Percentiles rank a stretch among this genome's conserved stretches.
These are phyloP conservation scores for Ascoidea rubescens DNA, from an alignment of 805 yeast species.

Conservation along the genomic window DNA sequence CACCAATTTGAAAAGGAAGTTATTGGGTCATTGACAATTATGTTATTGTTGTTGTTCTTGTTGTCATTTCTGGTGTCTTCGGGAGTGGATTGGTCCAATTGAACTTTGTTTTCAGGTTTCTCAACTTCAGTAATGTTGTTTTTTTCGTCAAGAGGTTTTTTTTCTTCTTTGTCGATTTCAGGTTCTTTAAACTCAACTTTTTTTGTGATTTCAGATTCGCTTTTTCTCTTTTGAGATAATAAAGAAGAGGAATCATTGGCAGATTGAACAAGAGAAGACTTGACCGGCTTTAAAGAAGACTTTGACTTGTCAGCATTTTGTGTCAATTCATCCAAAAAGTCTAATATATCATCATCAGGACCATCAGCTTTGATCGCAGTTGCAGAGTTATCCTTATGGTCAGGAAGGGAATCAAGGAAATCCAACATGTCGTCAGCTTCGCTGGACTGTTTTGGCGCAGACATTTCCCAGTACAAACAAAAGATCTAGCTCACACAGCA, in stretches of 20 bases:
- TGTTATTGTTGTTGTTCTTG: conserved; percentile 13
- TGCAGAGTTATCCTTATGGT: conserved; percentile 30
- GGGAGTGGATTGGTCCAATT: not conserved
- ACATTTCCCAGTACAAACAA: not conserved
- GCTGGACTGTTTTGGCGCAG: conserved; percentile 15
- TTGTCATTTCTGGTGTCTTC: conserved; percentile 9
- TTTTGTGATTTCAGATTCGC: not conserved
- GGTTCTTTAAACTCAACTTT: not conserved
- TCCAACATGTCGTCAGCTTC: conserved; percentile 69
- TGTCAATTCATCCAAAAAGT: conserved; percentile 52
- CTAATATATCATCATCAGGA: conserved; percentile 25
- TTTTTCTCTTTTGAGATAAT: not conserved
- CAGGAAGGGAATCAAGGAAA: conserved; percentile 70
- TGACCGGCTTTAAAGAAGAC: conserved; percentile 15
- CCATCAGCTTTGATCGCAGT: conserved; percentile 20
- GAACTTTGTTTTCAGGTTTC: not conserved
- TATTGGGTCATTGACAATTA: conserved; percentile 40
- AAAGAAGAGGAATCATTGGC: not conserved
- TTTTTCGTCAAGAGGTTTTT: conserved; percentile 14
- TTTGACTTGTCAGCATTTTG: conserved; percentile 34
- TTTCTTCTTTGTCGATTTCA: conserved; percentile 4
- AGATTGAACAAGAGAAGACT: not conserved
- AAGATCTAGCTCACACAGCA: no score
- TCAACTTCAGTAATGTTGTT: conserved; percentile 3
- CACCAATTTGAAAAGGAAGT: conserved; percentile 63